These are phyloP conservation scores for Ophiostoma tasmaniense DNA, from an alignment of 2,329 filamentous ascomycete genomes.

Conservation along the genomic window DNA sequence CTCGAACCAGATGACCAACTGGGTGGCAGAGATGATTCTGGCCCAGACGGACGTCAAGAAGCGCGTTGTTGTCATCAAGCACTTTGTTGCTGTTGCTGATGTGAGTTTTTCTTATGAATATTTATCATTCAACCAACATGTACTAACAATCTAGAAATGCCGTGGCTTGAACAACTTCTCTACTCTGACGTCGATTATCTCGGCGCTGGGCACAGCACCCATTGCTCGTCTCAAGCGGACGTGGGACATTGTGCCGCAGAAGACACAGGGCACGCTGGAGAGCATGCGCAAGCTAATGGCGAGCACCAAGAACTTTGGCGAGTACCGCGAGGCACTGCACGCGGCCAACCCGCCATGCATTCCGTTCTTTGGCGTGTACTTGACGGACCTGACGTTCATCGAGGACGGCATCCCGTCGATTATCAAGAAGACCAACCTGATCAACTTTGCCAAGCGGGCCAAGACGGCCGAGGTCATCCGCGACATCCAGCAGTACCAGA, in stretches of 20 bases:
- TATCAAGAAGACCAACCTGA: conserved; percentile 91
- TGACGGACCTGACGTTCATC: conserved; percentile 96
- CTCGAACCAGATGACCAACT: conserved; percentile 97
- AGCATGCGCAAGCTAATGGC: conserved; percentile 92
- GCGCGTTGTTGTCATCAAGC: conserved; percentile 93
- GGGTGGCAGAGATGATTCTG: conserved; percentile 98
- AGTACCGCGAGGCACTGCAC: conserved; percentile 89
- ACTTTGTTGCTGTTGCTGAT: conserved; percentile 93
- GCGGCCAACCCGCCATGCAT: conserved; percentile 93
- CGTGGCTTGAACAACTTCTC: conserved; percentile 92
- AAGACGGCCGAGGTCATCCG: conserved; percentile 98
- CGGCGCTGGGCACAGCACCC: conserved; percentile 84
- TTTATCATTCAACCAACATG: background rate
- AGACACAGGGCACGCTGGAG: conserved; percentile 72
- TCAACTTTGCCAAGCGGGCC: conserved; percentile 96
- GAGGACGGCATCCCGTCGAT: conserved; percentile 93
- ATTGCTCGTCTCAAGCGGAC: conserved; percentile 90
- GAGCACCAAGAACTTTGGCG: conserved; percentile 95
- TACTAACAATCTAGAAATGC: conserved; percentile 62
- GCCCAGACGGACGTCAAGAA: conserved; percentile 92
- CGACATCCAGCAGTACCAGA: conserved; percentile 98
- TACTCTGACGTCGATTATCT: conserved; percentile 94
- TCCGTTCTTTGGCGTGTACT: conserved; percentile 94
- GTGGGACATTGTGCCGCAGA: conserved; percentile 86
- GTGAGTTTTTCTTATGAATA: conserved; percentile 45